Evolutionary conservation across 2,329 filamentous ascomycete species (phyloP), one percentile per base, ranked within the genome.

Genomic region (Aspergillus fumigatus): DNA sequence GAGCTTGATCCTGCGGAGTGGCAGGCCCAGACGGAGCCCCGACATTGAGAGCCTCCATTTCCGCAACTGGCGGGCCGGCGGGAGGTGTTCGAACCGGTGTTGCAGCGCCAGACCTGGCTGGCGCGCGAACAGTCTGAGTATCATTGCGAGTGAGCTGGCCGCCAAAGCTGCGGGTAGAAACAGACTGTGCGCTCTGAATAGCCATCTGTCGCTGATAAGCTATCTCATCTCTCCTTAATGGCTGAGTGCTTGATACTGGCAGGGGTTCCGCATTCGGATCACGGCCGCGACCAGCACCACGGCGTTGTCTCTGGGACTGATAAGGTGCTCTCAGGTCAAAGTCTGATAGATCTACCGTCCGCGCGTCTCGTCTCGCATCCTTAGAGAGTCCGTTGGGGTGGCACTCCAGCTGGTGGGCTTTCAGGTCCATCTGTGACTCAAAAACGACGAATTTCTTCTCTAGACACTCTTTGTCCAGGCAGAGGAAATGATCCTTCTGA

Each of bases 401-500:
- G 53, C 87, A 84, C 65, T 89, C 88, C 9, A 99, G 76, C 71
- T 96, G 90, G 75, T 99, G 94, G 3, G 89, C 94, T 72, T 97
- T 96, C 49, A 99, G 77, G 67, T 99, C 94, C 80, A 99, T 87
- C 68, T 97, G 90, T 0, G 92, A 92, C 54, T 91, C 90, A 65
- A 99, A 99, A 0, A 97, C 94, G 29, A 97, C 89, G 70, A 97
- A 97, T 71, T 97, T 97, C 83, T 96, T 96, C 65, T 97, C 94
- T 68, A 94, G 72, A 67, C 94, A 99, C 69, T 96, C 92, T 53
- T 83, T 81, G 66, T 99, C 92, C 6, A 84, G 74, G 69, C 94
- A 99, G 0, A 92, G 77, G 68, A 87, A 96, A 73, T 99, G 94
- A 56, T 94, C 92, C 63, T 87, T 87, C 60, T 84, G 83, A 71